Conservation (phyloP, 352 stramenopile species). For the Globisporangium viniferum region DNA sequence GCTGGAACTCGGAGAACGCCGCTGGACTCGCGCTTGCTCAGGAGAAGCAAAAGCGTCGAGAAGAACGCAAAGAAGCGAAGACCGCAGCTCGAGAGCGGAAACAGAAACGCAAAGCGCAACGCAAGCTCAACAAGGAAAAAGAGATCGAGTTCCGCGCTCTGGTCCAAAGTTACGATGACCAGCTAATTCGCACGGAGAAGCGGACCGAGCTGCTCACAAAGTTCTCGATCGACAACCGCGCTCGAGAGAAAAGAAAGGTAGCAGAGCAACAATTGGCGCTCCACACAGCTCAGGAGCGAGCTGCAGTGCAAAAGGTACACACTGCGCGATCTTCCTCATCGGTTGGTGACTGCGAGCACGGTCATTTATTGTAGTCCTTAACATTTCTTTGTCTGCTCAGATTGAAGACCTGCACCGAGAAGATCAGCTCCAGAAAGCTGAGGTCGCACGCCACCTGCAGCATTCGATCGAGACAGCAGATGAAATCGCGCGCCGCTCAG, state of each 20-base stretch:
- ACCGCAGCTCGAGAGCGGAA: constrained; percentile 38
- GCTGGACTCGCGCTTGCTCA: constrained; percentile 24
- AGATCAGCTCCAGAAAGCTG: constrained; percentile 1
- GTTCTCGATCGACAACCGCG: constrained; percentile 43
- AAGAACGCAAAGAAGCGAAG: constrained; percentile 25
- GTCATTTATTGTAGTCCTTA: neutral
- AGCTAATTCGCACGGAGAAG: constrained; percentile 42
- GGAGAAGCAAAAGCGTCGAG: constrained; percentile 19
- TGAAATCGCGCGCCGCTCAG: constrained; percentile 41
- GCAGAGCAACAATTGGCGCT: constrained; percentile 6
- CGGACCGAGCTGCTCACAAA: constrained; percentile 38
- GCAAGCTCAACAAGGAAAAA: constrained; percentile 43
- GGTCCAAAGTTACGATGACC: constrained; percentile 42
- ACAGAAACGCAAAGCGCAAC: constrained; percentile 40
- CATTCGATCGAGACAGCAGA: constrained; percentile 33
- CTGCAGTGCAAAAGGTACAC: constrained; percentile 6
- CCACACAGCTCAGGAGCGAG: constrained; percentile 2
- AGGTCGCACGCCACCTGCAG: constrained; percentile 21
- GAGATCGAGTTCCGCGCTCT: constrained; percentile 42
- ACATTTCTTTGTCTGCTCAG: neutral
- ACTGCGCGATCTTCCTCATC: no score
- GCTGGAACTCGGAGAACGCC: constrained; percentile 41
- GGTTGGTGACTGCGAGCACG: neutral
- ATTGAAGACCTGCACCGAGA: constrained; percentile 17
- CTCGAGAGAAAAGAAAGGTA: constrained; percentile 18